phyloP scores from a whole-genome alignment of 1,284 basidiomycete species.

The Moniliella sp. region DNA sequence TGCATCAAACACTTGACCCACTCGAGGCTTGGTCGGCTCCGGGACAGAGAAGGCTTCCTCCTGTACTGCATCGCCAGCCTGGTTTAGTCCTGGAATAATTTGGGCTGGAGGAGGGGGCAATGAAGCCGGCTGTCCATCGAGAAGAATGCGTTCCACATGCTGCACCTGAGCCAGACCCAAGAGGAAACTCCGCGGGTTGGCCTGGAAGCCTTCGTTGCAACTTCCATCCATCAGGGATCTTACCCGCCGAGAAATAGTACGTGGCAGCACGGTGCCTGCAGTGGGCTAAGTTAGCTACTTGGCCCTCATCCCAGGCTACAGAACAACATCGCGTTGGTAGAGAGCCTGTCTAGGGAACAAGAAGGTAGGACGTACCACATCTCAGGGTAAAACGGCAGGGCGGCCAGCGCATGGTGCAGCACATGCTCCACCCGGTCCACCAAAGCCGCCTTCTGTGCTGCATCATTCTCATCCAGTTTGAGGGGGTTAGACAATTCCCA shows the following conservation, averaged over 20 bases:
- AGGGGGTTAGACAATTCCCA: constrained; percentile 91
- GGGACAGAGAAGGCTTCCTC: too few species aligned
- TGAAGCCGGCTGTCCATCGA: constrained; percentile 34
- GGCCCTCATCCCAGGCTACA: too few species aligned
- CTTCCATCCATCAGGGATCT: constrained; percentile 54
- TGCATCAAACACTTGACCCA: constrained; percentile 38
- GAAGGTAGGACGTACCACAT: constrained; percentile 46
- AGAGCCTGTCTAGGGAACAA: constrained; percentile 2
- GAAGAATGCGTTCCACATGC: constrained; percentile 48
- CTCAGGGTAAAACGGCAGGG: constrained; percentile 83
- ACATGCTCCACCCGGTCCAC: constrained; percentile 56
- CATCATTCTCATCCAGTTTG: constrained; percentile 67
- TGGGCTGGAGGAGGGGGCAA: constrained; percentile 41
- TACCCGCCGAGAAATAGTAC: constrained; percentile 72
- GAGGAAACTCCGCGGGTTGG: constrained; percentile 68
- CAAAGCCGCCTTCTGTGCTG: constrained; percentile 45
- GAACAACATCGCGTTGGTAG: too few species aligned
- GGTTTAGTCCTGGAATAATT: constrained; percentile 50
- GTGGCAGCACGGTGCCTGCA: neutral
- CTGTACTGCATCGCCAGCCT: constrained; percentile 52
- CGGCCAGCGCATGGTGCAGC: constrained; percentile 63
- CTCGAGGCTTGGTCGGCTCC: too few species aligned
- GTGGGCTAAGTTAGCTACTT: neutral
- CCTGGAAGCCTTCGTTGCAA: constrained; percentile 63
- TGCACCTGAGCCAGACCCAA: constrained; percentile 77